Evolutionary conservation across 2,329 filamentous ascomycete species (phyloP).

Genomic region (Alternaria rosae): DNA sequence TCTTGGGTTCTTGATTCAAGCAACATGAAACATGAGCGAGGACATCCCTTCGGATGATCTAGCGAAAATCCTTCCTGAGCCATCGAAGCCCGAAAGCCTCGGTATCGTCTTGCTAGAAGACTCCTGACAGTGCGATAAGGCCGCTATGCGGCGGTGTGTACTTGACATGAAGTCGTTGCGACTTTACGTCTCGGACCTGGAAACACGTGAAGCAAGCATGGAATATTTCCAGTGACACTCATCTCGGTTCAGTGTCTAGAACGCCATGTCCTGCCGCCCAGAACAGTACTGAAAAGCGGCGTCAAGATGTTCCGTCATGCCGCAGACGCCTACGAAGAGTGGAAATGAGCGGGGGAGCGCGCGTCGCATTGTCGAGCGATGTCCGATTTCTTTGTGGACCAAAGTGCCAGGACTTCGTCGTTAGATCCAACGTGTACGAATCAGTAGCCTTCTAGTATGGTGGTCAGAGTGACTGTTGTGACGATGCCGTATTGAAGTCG

Average conservation of each 20-base stretch:
- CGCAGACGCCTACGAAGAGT: conserved; percentile 7
- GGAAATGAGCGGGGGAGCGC: conserved; percentile 15
- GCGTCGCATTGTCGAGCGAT: background rate
- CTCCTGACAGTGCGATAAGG: background rate
- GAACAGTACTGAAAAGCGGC: conserved; percentile 12
- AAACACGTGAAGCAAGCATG: background rate
- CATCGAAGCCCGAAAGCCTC: background rate
- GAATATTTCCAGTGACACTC: background rate
- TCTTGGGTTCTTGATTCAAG: background rate
- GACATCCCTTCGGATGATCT: conserved; percentile 1
- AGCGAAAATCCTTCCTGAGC: background rate
- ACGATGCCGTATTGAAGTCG: background rate
- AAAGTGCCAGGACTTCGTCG: background rate
- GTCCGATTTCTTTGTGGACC: background rate
- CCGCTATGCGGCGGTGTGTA: background rate
- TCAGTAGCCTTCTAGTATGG: background rate
- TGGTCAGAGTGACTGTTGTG: background rate
- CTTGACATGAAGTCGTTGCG: background rate
- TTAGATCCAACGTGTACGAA: background rate
- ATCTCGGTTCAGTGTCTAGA: conserved; percentile 6
- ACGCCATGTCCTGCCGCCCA: conserved; percentile 1
- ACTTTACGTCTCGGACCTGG: background rate
- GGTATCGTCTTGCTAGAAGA: background rate
- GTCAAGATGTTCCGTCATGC: conserved; percentile 15
- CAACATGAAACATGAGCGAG: conserved; percentile 9